Base-by-base conservation (phyloP, 345 rosid genomes). In the Fremontodendron californicum region DNA sequence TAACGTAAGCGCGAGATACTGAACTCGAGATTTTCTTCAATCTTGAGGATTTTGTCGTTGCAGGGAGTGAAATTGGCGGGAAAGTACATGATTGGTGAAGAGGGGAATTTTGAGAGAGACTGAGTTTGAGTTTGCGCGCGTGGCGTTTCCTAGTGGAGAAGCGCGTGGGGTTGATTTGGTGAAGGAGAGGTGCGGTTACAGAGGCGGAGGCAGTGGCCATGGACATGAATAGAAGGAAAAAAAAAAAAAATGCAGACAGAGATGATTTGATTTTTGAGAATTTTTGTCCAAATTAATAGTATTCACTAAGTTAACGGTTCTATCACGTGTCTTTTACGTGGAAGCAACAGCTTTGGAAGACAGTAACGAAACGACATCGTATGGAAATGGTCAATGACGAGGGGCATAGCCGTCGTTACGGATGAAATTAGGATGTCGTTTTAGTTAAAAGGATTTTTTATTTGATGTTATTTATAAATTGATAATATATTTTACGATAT, bases 1-100 rank as follows among this genome's bases (percentile, higher is more conserved):
- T 83, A 57, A 93, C 89, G 81, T 91, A 90, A 19, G 96, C 99
- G 18, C 82, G 74, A 19, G 88, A 19, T 69, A 88, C 75, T 0
- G 87, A 77, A 21, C 61, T 19, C 45, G 71, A n/a, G 74, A 35
- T 63, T 13, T 58, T 54, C 11, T 63, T 54, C 11, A 77, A 76
- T 81, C 79, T 81, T 40, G 73, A 60, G 35, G 43, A 71, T 49
- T 48, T 70, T 8, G 58, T 27, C 23, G 45, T 67, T 60, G 66
- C 12, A 7, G 71, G 33, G 63, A 57, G 42, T 74, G 42, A 60
- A 49, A 82, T 13, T 83, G 88, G 89, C 80, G 84, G 83, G 80
- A 89, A 85, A 75, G 16, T 40, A 11, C 69, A 68, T 25, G 77
- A 72, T 80, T 73, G 86, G 76, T 67, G 78, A 39, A 75, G 76